phyloP scores from a whole-genome alignment of 2,329 filamentous ascomycete species.

The Penicillium glabrum region DNA sequence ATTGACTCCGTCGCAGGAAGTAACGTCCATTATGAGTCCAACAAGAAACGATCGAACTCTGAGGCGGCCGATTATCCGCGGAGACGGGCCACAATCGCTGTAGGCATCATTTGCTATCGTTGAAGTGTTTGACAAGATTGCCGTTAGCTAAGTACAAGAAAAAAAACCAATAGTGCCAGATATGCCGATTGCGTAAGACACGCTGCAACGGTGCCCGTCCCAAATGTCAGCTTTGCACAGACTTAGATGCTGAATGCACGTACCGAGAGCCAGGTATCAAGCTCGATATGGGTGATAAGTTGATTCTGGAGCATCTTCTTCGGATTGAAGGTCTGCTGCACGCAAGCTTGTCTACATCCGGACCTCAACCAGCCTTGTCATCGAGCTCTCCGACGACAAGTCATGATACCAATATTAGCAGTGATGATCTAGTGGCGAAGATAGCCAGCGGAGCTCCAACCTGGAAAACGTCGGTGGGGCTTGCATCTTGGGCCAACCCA shows the following conservation, averaged over 20 bases:
- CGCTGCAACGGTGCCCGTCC: conserved; percentile 32
- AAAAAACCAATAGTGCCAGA: neutral
- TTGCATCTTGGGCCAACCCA: conserved; percentile 69
- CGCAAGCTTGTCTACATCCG: conserved; percentile 53
- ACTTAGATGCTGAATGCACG: conserved; percentile 78
- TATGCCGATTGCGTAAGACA: neutral
- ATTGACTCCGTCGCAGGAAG: neutral
- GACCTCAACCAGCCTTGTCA: neutral
- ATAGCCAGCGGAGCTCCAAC: conserved; percentile 1
- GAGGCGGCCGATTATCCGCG: neutral
- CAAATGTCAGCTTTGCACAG: conserved; percentile 80
- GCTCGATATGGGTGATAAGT: conserved; percentile 80
- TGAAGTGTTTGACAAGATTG: neutral
- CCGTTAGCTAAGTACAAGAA: neutral
- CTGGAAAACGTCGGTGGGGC: conserved; percentile 56
- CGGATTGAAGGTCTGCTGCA: conserved; percentile 79
- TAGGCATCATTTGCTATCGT: neutral
- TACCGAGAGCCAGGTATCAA: conserved; percentile 86
- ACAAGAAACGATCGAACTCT: neutral
- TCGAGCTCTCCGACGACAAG: neutral
- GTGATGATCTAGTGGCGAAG: neutral
- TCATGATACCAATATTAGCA: neutral
- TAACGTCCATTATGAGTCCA: neutral
- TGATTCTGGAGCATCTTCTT: conserved; percentile 75
- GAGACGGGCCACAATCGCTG: neutral